Percentiles rank a stretch among this genome's conserved stretches.
phyloP scores from a whole-genome alignment of 2,329 filamentous ascomycete species.

The Xylariaceae sp. region DNA sequence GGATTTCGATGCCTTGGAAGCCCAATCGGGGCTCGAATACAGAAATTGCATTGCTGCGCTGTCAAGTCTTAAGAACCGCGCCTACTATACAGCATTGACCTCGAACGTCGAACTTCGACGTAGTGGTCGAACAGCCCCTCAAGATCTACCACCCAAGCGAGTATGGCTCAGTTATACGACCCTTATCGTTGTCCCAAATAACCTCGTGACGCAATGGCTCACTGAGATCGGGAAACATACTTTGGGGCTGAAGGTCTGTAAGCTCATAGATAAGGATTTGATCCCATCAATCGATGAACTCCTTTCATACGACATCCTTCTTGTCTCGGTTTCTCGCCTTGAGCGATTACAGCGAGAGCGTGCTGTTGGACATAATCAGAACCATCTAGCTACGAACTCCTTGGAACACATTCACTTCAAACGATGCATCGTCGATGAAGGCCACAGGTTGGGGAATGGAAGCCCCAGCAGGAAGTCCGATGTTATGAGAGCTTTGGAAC shows the following conservation, averaged over 20 bases:
- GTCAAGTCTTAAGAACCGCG: slow-evolving; percentile 43
- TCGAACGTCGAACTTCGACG: slow-evolving; percentile 39
- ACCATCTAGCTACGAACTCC: slow-evolving; percentile 32
- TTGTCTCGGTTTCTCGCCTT: slow-evolving; percentile 73
- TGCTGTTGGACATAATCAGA: slow-evolving; percentile 28
- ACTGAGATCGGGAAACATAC: slow-evolving; percentile 79
- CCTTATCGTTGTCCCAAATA: slow-evolving; percentile 76
- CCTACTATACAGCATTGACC: slow-evolving; percentile 49
- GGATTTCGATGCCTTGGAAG: slow-evolving; percentile 51
- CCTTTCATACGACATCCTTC: slow-evolving; percentile 65
- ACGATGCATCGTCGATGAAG: slow-evolving; percentile 87
- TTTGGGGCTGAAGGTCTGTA: slow-evolving; percentile 57
- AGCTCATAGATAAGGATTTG: slow-evolving; percentile 49
- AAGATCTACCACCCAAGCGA: slow-evolving; percentile 33
- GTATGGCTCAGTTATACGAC: slow-evolving; percentile 66
- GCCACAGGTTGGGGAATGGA: slow-evolving; percentile 74
- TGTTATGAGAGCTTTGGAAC: slow-evolving; percentile 46
- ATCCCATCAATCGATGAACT: slow-evolving; percentile 59
- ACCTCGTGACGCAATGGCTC: slow-evolving; percentile 80
- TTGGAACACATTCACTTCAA: slow-evolving; percentile 76
- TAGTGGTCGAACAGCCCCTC: slow-evolving; percentile 30
- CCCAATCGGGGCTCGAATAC: slow-evolving; percentile 44
- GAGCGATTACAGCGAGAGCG: slow-evolving; percentile 55
- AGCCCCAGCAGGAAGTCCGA: slow-evolving; percentile 50
- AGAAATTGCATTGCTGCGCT: slow-evolving; percentile 53